A percentile compares a stretch with the other conserved stretches of the same genome.
phyloP scores from a whole-genome alignment of 495 filamentous ascomycete species.

The Trichoderma erinaceum region DNA sequence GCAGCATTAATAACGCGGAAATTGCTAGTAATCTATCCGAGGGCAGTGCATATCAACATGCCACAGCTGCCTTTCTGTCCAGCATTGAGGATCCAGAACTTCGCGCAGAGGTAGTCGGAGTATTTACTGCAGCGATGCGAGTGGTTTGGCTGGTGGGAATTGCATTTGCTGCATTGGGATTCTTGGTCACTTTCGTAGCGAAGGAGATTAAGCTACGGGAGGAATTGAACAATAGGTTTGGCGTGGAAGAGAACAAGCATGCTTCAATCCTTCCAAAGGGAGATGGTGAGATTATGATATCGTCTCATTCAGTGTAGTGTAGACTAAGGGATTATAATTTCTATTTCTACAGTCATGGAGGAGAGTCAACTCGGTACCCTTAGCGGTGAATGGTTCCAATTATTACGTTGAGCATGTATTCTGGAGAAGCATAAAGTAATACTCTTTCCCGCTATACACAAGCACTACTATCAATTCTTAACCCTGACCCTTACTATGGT shows the following conservation, averaged over 20 bases:
- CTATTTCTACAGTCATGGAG: no score
- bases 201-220: constrained; percentile 25
- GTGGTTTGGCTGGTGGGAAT: constrained; percentile 29
- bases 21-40: constrained; percentile 20
- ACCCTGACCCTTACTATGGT: no score
- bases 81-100: constrained; percentile 20
- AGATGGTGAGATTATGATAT: background rate
- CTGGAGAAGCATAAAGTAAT: no score
- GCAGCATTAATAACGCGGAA: constrained; percentile 23
- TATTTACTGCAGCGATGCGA: constrained; percentile 24
- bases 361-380: no score
- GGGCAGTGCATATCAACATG: constrained; percentile 27
- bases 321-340: no score
- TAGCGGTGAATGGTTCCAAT: no score
- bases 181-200: constrained; percentile 25
- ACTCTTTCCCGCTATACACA: no score
- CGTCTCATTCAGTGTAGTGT: background rate
- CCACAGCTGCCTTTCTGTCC: constrained; percentile 24
- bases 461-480: no score
- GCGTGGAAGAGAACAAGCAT: constrained; percentile 23
- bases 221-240: constrained; percentile 28
- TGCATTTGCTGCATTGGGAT: constrained; percentile 25
- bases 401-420: no score
- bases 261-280: background rate
- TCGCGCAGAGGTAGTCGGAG: constrained; percentile 23